These are phyloP conservation scores for Tetracentron sinense DNA, from an alignment of 164 flowering plant genomes.

Conservation along the genomic window DNA sequence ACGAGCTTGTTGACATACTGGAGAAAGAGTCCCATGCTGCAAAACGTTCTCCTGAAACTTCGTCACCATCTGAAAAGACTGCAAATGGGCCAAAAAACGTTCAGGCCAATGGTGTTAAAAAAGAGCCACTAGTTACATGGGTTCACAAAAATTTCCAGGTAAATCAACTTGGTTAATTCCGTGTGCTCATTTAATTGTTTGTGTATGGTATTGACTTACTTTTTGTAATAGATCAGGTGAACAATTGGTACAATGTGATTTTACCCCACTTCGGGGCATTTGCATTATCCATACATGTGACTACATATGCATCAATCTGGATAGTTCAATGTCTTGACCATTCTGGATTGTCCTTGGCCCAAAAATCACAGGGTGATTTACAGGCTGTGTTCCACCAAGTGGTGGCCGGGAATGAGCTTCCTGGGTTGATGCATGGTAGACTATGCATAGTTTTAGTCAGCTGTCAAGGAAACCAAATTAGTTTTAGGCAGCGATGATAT, in stretches of 20 bases:
- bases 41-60: conserved; percentile 53
- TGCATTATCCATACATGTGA: background rate
- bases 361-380: background rate
- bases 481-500: background rate
- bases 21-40: conserved; percentile 80
- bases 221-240: background rate
- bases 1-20: conserved; percentile 92
- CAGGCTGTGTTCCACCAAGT: too few species aligned
- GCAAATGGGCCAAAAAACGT: conserved; percentile 57
- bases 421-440: background rate
- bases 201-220: background rate
- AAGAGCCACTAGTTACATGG: conserved; percentile 93
- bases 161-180: conserved; percentile 7
- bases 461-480: background rate
- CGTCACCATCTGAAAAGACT: conserved; percentile 60
- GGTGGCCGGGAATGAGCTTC: background rate
- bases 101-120: conserved; percentile 56
- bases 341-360: background rate
- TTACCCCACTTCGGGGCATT: background rate
- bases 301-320: background rate
- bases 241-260: background rate
- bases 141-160: conserved; percentile 99
- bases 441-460: background rate
- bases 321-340: background rate
- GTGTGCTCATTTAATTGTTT: background rate